Percentiles rank a stretch among this genome's conserved stretches.
Evolutionary conservation across 106 monocot species (phyloP).

Genomic region (Amphibolis antarctica): DNA sequence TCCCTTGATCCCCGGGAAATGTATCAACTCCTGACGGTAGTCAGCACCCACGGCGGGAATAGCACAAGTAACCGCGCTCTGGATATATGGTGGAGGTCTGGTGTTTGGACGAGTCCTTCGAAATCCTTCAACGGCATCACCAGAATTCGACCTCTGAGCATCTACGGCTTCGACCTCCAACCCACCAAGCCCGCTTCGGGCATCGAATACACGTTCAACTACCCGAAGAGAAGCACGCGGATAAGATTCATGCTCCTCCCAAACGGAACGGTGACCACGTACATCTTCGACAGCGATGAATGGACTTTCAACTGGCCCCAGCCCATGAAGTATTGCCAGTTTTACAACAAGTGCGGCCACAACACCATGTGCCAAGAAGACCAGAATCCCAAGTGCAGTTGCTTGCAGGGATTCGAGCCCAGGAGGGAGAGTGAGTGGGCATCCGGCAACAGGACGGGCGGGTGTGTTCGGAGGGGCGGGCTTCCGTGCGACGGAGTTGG

Average conservation of each 20-base stretch:
- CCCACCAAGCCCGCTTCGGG: not conserved
- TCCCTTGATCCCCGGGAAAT: slow-evolving; percentile 10
- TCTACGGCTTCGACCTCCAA: slow-evolving; percentile 2
- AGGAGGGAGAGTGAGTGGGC: not conserved
- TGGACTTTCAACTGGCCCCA: slow-evolving; percentile 2
- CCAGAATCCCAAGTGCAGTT: not conserved
- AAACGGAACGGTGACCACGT: not conserved
- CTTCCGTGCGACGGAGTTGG: not conserved
- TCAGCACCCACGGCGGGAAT: not conserved
- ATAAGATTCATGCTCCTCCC: not conserved
- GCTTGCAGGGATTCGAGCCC: not conserved
- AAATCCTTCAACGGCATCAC: not conserved
- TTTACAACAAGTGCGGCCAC: slow-evolving; percentile 8
- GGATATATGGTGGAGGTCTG: slow-evolving; percentile 1
- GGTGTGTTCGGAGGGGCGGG: not conserved
- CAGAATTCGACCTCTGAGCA: not conserved
- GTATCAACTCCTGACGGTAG: slow-evolving; percentile 28
- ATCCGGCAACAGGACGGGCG: not conserved
- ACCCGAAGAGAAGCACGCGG: too few species aligned
- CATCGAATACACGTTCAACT: not conserved
- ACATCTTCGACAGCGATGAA: not conserved
- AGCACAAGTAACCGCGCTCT: not conserved
- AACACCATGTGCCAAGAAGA: not conserved
- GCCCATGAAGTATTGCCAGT: not conserved
- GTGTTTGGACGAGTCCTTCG: not conserved